phyloP scores from a whole-genome alignment of 1,284 basidiomycete species.

The Porodaedalea pini region DNA sequence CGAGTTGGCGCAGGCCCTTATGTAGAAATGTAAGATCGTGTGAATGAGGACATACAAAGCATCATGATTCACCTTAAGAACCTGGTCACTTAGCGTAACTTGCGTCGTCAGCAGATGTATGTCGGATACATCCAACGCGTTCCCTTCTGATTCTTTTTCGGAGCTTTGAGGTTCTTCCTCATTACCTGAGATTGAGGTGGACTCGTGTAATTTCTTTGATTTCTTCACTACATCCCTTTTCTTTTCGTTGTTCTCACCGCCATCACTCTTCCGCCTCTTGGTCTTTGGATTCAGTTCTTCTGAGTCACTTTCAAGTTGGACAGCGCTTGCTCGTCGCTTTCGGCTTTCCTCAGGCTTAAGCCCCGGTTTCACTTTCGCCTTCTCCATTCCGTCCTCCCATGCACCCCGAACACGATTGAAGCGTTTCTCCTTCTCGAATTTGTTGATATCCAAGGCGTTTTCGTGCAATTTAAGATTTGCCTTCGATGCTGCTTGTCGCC shows the following conservation, averaged over 20 bases:
- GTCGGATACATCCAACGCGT: slow-evolving; percentile 6
- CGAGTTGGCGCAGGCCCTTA: slow-evolving; percentile 63
- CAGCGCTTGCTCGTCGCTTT: slow-evolving; percentile 19
- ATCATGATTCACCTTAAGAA: slow-evolving; percentile 44
- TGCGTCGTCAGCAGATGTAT: slow-evolving; percentile 51
- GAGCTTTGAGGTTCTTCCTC: slow-evolving; percentile 20
- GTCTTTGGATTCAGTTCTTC: slow-evolving; percentile 27
- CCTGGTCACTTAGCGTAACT: slow-evolving; percentile 48
- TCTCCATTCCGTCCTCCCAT: slow-evolving; percentile 27
- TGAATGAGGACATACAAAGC: background rate
- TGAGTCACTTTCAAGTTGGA: slow-evolving; percentile 21
- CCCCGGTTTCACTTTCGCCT: slow-evolving; percentile 25
- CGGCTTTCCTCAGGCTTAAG: background rate
- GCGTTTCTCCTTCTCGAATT: slow-evolving; percentile 64
- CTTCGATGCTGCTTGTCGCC: slow-evolving; percentile 61
- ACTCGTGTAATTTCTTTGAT: slow-evolving; percentile 12
- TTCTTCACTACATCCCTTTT: slow-evolving; percentile 17
- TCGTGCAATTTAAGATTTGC: slow-evolving; percentile 59
- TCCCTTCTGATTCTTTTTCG: background rate
- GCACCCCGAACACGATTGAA: slow-evolving; percentile 31
- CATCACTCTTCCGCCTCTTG: slow-evolving; percentile 24
- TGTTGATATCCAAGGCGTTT: slow-evolving; percentile 73
- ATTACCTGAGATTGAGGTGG: slow-evolving; percentile 20
- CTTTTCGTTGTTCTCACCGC: slow-evolving; percentile 15
- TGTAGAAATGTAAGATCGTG: background rate